phyloP scores from a whole-genome alignment of 805 yeast species.

The Kockiozyma suomiensis region DNA sequence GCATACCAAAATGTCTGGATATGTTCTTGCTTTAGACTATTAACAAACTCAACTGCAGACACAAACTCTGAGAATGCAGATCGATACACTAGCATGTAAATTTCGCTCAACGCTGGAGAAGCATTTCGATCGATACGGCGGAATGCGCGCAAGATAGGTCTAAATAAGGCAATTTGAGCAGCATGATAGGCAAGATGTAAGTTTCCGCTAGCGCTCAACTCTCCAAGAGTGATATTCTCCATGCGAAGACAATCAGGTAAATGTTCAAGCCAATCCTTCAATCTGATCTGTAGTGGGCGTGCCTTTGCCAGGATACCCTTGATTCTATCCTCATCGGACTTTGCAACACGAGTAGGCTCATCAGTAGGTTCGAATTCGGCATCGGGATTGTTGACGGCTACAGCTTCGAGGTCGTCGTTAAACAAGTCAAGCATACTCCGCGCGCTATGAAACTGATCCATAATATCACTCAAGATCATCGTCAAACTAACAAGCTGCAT shows the following conservation, averaged over 20 bases:
- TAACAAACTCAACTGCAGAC: conserved; percentile 38
- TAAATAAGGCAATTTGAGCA: conserved; percentile 37
- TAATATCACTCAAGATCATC: conserved; percentile 43
- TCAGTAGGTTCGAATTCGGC: background rate
- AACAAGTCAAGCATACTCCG: conserved; percentile 22
- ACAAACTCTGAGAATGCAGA: conserved; percentile 37
- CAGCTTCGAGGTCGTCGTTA: conserved; percentile 15
- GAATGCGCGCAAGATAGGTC: conserved; percentile 35
- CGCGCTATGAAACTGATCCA: conserved; percentile 33
- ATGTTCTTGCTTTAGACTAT: conserved; percentile 35
- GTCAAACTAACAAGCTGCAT: conserved; percentile 42
- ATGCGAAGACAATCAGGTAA: conserved; percentile 41
- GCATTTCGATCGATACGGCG: conserved; percentile 30
- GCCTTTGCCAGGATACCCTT: conserved; percentile 31
- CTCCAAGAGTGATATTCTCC: conserved; percentile 35
- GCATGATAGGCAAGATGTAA: conserved; percentile 38
- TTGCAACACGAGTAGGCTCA: conserved; percentile 2
- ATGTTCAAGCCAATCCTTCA: conserved; percentile 43
- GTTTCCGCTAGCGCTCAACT: conserved; percentile 36
- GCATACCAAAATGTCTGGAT: conserved; percentile 40
- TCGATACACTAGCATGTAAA: conserved; percentile 33
- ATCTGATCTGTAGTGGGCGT: conserved; percentile 37
- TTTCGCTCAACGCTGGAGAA: conserved; percentile 26
- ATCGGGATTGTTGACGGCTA: conserved; percentile 1
- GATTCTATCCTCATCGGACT: conserved; percentile 22